phyloP scores from a whole-genome alignment of 805 yeast genomes.

The Cyberlindnera saturnus region DNA sequence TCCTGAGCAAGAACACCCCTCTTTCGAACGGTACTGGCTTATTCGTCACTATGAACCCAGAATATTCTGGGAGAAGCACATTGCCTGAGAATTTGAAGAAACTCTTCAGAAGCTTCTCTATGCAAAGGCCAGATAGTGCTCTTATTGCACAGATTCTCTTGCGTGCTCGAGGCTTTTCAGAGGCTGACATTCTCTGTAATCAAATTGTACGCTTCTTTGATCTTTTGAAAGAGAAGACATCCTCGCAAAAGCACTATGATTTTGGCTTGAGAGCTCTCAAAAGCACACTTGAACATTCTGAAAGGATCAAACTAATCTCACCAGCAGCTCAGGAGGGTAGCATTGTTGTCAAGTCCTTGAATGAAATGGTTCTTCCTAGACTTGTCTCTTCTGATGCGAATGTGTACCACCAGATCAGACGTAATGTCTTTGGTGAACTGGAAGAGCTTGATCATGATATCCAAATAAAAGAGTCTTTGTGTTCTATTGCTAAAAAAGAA shows the following conservation, averaged over 20 bases:
- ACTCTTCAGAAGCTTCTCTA: slow-evolving; percentile 68
- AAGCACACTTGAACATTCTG: slow-evolving; percentile 55
- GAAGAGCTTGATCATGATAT: slow-evolving; percentile 26
- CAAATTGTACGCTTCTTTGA: slow-evolving; percentile 51
- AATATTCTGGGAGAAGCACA: slow-evolving; percentile 73
- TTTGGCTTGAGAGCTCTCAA: slow-evolving; percentile 86
- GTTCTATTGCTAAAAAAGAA: slow-evolving; percentile 21
- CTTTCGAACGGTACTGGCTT: slow-evolving; percentile 55
- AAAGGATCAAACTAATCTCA: slow-evolving; percentile 28
- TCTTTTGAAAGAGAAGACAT: slow-evolving; percentile 32
- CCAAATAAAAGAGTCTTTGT: slow-evolving; percentile 24
- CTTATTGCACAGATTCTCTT: slow-evolving; percentile 69
- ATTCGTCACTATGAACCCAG: slow-evolving; percentile 89
- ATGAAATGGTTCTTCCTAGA: slow-evolving; percentile 65
- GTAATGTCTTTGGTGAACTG: slow-evolving; percentile 35
- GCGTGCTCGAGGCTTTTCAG: slow-evolving; percentile 61
- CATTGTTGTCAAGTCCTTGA: slow-evolving; percentile 46
- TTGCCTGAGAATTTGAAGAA: slow-evolving; percentile 84
- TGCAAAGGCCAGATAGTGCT: slow-evolving; percentile 65
- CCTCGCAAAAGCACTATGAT: slow-evolving; percentile 73
- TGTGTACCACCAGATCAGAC: slow-evolving; percentile 16
- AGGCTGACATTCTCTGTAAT: slow-evolving; percentile 39
- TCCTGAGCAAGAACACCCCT: slow-evolving; percentile 35
- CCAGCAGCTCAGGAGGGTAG: neutral
- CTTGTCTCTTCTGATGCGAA: slow-evolving; percentile 47